Conservation (phyloP, 176 grass and related monocot genomes). For the Miscanthus lutarioriparius region DNA sequence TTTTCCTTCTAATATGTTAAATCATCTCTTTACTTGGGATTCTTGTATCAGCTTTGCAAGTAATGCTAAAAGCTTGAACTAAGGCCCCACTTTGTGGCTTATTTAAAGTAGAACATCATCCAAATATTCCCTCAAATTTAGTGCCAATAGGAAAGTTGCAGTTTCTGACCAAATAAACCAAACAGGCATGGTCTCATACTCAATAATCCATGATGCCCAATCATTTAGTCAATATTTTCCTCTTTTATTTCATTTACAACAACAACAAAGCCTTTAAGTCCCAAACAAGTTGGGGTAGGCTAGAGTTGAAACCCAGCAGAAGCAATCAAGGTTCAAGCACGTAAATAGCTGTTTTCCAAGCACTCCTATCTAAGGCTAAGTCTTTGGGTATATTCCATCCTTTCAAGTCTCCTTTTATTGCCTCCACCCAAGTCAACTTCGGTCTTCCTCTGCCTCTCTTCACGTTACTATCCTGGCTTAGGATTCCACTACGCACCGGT, state of each 20-base stretch:
- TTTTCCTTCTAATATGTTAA: constrained; percentile 8
- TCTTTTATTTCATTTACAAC: background rate
- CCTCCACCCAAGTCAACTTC: too few relatives aligned
- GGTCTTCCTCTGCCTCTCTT: too few relatives aligned
- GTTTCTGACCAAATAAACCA: background rate
- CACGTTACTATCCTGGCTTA: too few relatives aligned
- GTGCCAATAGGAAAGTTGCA: background rate
- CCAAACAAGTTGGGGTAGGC: too few relatives aligned
- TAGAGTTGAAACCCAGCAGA: too few relatives aligned
- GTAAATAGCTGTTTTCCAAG: too few relatives aligned
- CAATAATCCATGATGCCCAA: background rate
- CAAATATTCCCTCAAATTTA: background rate
- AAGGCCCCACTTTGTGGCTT: background rate
- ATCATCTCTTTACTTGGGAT: background rate
- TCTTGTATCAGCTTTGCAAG: constrained; percentile 19
- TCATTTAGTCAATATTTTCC: background rate
- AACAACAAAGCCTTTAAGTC: too few relatives aligned
- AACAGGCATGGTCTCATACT: background rate
- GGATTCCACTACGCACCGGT: too few relatives aligned
- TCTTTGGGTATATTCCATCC: too few relatives aligned
- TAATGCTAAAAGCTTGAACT: background rate
- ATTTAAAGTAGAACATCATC: background rate
- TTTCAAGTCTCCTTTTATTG: too few relatives aligned
- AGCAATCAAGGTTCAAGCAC: too few relatives aligned
- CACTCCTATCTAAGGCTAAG: too few relatives aligned